Percentiles rank a stretch among this genome's conserved stretches.
Evolutionary conservation across 768 basidiomycete genomes (phyloP).

Genomic region (Ramaria sp.): DNA sequence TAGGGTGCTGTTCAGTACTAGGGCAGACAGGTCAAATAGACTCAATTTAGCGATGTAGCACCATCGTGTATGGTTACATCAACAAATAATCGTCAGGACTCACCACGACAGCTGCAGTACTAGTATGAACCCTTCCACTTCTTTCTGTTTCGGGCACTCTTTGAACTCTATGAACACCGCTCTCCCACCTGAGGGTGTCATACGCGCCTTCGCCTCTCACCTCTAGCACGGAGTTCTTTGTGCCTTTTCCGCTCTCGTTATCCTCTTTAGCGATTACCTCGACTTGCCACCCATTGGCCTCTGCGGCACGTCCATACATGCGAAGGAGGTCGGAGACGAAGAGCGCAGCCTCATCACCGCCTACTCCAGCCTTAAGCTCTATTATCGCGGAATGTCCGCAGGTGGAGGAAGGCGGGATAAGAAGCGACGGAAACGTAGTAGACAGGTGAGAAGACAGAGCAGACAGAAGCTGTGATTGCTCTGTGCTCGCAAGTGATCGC

Average conservation of each 20-base stretch:
- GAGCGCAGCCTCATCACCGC: slow-evolving; percentile 79
- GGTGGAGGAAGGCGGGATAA: slow-evolving; percentile 65
- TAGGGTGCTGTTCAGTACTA: slow-evolving; percentile 20
- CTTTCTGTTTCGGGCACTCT: slow-evolving; percentile 86
- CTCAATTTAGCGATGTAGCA: too few species aligned
- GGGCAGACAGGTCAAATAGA: background rate
- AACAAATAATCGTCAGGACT: slow-evolving; percentile 18
- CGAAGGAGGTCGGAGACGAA: slow-evolving; percentile 69
- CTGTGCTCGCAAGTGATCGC: slow-evolving; percentile 62
- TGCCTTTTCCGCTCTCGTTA: slow-evolving; percentile 47
- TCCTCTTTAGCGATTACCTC: slow-evolving; percentile 37
- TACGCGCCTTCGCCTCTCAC: slow-evolving; percentile 70
- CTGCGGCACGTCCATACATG: slow-evolving; percentile 71
- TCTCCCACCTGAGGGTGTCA: slow-evolving; percentile 78
- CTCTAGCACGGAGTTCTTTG: slow-evolving; percentile 72
- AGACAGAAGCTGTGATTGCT: slow-evolving; percentile 38
- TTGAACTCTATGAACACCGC: slow-evolving; percentile 93
- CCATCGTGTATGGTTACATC: background rate
- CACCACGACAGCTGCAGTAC: slow-evolving; percentile 81
- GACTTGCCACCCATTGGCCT: slow-evolving; percentile 48
- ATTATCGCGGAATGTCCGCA: slow-evolving; percentile 63
- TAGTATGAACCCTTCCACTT: slow-evolving; percentile 83
- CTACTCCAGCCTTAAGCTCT: slow-evolving; percentile 88
- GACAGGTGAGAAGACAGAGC: slow-evolving; percentile 21
- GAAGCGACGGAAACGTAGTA: slow-evolving; percentile 52